phyloP scores from a whole-genome alignment of 2,329 filamentous ascomycete species.

The Chaetothyriales sp. region DNA sequence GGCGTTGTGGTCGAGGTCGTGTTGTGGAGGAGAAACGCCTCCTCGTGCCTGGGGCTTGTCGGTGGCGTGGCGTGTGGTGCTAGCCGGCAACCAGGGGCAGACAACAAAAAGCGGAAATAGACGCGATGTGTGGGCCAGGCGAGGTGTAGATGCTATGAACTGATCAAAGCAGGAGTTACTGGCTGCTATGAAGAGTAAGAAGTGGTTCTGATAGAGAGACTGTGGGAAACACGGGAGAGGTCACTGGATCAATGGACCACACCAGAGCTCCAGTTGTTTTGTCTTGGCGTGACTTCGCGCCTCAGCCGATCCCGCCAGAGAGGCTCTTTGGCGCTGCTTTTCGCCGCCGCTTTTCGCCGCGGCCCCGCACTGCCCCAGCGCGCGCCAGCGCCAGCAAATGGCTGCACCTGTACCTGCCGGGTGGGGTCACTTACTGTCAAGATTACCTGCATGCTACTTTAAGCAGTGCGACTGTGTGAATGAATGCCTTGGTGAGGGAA shows the following conservation, averaged over 20 bases:
- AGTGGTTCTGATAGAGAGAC: not conserved
- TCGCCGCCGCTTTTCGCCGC: not conserved
- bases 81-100: not conserved
- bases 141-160: not conserved
- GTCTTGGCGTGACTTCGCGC: constrained; percentile 6
- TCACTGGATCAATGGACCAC: constrained; percentile 1
- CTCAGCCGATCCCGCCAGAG: not conserved
- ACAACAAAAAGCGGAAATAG: not conserved
- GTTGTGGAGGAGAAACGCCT: no score
- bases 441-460: not conserved
- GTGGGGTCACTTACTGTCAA: not conserved
- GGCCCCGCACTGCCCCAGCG: not conserved
- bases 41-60: no score
- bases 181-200: constrained; percentile 3
- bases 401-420: not conserved
- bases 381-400: not conserved
- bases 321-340: no score
- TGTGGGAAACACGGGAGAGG: not conserved
- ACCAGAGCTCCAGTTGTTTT: constrained; percentile 5
- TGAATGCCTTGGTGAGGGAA: no score
- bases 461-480: not conserved
- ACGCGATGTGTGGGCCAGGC: not conserved
- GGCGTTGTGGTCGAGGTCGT: not conserved
- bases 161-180: constrained; percentile 1
- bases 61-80: no score